Base-by-base conservation (phyloP, 140 eudicot genomes). In the Ambrosia hybrid region DNA sequence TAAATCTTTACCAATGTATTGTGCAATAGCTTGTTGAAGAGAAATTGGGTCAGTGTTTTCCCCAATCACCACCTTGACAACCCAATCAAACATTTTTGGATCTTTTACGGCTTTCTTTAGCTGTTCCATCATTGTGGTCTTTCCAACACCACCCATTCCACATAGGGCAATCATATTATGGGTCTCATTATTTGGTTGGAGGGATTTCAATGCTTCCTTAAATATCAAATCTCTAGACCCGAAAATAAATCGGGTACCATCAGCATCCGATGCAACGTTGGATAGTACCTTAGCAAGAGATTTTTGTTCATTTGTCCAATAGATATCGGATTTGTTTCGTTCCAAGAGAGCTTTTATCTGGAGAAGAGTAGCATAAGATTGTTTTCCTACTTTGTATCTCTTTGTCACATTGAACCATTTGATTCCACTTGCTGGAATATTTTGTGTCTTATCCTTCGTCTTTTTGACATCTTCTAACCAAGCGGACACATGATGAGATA, bases 111-210 rank as follows among this genome's bases (percentile, higher is more conserved):
- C 55, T 36, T 58, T 46, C 39, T 46, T 72, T 30, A 72, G 49
- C 30, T 72, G 68, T 72, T 72, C 68, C 76, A 72, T 72, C 68
- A 72, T 72, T 1, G 76, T 72, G 59, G 76, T 72, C 57, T 72
- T 59, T 14, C 76, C 76, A 1, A 62, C 70, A 73, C 63, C 63
- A 1, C 64, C 57, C 68, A 57, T 45, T 59, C 76, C 67, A 58
- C 61, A 51, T n/a, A 68, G 9, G 33, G 73, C 73, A 14, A 68
- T 67, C 65, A 70, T 71, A 66, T 17, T 59, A 0, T 71, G 21
- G 3, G 34, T 41, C n/a, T 10, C 51, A 46, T 71, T 13, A 41
- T 57, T 49, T 71, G 55, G 37, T 36, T 57, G n/a, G 12, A 71
- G 75, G 67, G 51, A 39, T 43, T 41, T 21, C 30, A 71, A 9